phyloP scores from a whole-genome alignment of 345 rosid species.

The Brassica nigra region DNA sequence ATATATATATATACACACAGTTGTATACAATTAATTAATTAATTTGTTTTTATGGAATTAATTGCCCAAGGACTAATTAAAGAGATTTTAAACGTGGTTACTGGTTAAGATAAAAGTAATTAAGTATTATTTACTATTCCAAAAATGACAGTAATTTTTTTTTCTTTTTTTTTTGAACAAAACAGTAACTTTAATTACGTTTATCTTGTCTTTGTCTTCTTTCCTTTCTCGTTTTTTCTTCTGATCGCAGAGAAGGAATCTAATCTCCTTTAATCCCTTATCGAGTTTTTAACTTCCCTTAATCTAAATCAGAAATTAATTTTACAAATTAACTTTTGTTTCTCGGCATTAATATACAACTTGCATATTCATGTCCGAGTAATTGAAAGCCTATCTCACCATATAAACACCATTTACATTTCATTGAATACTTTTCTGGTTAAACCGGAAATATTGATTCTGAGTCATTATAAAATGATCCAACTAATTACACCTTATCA shows the following conservation, averaged over 20 bases:
- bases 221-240: too few species aligned
- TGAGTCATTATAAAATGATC: neutral
- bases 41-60: neutral
- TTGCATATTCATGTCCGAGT: too few species aligned
- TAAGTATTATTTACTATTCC: neutral
- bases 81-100: slow-evolving; percentile 18
- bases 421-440: neutral
- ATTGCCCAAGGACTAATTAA: neutral
- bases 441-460: too few species aligned
- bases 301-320: neutral
- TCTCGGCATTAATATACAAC: too few species aligned
- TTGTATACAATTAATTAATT: slow-evolving; percentile 3
- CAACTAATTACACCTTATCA: slow-evolving; percentile 30
- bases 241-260: slow-evolving; percentile 4
- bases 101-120: neutral
- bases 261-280: neutral
- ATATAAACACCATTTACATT: neutral
- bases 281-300: neutral
- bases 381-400: too few species aligned
- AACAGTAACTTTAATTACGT: too few species aligned
- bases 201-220: too few species aligned
- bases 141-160: neutral
- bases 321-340: neutral
- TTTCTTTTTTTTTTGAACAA: too few species aligned
- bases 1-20: neutral